Evolutionary conservation across 1,284 basidiomycete species (phyloP).

Genomic region (Takashimella koratensis): DNA sequence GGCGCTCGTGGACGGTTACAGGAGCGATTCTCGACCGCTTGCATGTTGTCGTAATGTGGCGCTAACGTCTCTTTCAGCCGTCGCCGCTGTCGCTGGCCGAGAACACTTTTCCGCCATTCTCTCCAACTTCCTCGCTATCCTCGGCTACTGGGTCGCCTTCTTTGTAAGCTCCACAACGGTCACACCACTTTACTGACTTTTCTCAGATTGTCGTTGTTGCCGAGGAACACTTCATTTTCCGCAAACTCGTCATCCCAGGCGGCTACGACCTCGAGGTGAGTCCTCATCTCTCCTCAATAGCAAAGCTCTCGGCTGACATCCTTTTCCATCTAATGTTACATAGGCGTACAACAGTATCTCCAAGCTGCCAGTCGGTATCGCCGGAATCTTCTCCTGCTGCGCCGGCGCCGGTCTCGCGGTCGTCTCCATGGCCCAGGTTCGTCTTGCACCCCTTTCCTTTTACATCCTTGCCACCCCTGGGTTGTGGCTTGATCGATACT

Average conservation of each 20-base stretch:
- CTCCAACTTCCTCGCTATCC: conserved; percentile 54
- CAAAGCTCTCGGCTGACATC: too few species aligned
- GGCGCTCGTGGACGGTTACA: too few species aligned
- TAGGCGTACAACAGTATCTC: conserved; percentile 53
- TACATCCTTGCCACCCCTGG: background rate
- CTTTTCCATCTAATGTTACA: too few species aligned
- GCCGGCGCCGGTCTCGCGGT: conserved; percentile 54
- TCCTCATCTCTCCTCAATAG: too few species aligned
- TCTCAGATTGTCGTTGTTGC: conserved; percentile 54
- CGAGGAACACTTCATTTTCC: conserved; percentile 60
- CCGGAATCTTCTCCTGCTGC: conserved; percentile 55
- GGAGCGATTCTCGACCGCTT: too few species aligned
- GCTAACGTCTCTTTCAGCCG: conserved; percentile 30
- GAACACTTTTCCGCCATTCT: conserved; percentile 61
- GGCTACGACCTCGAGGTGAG: conserved; percentile 57
- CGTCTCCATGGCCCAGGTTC: conserved; percentile 27
- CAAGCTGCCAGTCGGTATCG: conserved; percentile 57
- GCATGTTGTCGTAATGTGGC: background rate
- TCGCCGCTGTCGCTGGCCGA: conserved; percentile 61
- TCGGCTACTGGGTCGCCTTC: conserved; percentile 65
- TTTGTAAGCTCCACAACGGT: conserved; percentile 39
- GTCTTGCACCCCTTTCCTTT: background rate
- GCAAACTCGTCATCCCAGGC: conserved; percentile 46
- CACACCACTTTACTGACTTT: conserved; percentile 16
- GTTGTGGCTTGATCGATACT: background rate